Percentiles rank a stretch among this genome's conserved stretches.
phyloP scores from a whole-genome alignment of 1,284 basidiomycete genomes.

The Leccinum olivaceoglutinosum region DNA sequence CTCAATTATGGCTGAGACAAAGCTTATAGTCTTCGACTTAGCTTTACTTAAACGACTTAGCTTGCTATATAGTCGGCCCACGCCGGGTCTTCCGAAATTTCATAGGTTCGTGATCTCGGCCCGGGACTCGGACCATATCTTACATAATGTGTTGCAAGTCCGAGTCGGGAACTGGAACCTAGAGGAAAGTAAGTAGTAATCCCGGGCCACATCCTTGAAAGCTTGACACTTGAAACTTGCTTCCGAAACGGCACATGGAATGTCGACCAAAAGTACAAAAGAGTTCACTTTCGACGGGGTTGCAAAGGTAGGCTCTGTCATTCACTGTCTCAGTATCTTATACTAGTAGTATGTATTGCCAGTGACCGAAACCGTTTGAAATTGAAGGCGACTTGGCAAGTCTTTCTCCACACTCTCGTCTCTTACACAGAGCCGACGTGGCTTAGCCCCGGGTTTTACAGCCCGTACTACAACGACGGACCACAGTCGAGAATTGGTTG shows the following conservation, averaged over 20 bases:
- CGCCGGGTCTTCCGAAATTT: not conserved
- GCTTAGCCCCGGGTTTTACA: slow-evolving; percentile 76
- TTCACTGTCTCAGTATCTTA: not conserved
- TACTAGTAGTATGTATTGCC: too few relatives aligned
- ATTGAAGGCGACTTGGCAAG: slow-evolving; percentile 56
- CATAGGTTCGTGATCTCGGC: slow-evolving; percentile 4
- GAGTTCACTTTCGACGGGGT: slow-evolving; percentile 48
- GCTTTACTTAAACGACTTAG: too few relatives aligned
- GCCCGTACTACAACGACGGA: slow-evolving; percentile 79
- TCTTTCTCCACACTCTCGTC: slow-evolving; percentile 37
- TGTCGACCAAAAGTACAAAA: slow-evolving; percentile 27
- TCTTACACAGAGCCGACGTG: slow-evolving; percentile 91
- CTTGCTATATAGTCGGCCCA: too few relatives aligned
- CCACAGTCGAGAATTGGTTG: too few relatives aligned
- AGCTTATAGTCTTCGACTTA: too few relatives aligned
- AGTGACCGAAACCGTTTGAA: too few relatives aligned
- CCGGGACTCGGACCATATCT: too few relatives aligned
- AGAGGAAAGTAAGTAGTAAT: too few relatives aligned
- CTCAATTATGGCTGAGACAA: too few relatives aligned
- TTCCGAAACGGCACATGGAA: slow-evolving; percentile 9
- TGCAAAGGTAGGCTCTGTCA: slow-evolving; percentile 37
- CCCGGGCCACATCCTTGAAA: not conserved
- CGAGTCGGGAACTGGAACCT: not conserved
- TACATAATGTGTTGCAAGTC: too few relatives aligned
- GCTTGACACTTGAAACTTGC: not conserved